Evolutionary conservation across 1,139 yeast species (phyloP), one percentile per base, ranked within the genome.

Genomic region (Fermentozyma sake): DNA sequence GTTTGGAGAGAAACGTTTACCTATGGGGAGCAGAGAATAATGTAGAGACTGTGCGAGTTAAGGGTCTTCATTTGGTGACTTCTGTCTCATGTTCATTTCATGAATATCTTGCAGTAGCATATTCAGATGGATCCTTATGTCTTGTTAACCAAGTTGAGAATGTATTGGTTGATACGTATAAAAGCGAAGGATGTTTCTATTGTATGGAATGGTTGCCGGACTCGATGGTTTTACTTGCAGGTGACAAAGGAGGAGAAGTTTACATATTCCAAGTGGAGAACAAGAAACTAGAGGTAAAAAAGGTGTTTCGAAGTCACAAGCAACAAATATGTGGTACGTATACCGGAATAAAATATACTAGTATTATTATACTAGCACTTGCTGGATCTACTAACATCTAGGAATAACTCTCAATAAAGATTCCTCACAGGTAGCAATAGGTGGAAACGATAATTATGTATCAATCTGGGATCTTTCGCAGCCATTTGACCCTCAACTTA

Each of bases 391-490:
- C 8, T 6, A 7, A 16, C 6, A 14, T 7, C 16, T 31, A 70
- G 79, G 79, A 2, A 63, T 81, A 14, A 74, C 80, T 4, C 45
- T 81, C 6, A 73, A 69, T 38, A 50, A 52, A 5, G 68, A 66
- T 23, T 54, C 56, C 16, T 55, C 61, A 3, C 74, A 75, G 32
- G 42, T 79, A 8, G 83, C 89, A 0, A 66, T 80, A 9, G 94
- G 94, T 1, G 79, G 83, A 5, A 82, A 82, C 46, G 87, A 82
- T 46, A 81, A 82, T 42, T 57, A 72, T 16, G 79, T 87, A 34
- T 64, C 79, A 0, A 55, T 83, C 2, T 82, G 89, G 89, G 71
- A 77, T 41, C 63, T 81, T 6, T 33, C 56, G 1, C 53, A 66
- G 31, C 37, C 58, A 6, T 27, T 33, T 1, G 32, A 41, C 0